Conservation (phyloP, 2,329 filamentous ascomycete genomes). For the Aureobasidium namibiae region DNA sequence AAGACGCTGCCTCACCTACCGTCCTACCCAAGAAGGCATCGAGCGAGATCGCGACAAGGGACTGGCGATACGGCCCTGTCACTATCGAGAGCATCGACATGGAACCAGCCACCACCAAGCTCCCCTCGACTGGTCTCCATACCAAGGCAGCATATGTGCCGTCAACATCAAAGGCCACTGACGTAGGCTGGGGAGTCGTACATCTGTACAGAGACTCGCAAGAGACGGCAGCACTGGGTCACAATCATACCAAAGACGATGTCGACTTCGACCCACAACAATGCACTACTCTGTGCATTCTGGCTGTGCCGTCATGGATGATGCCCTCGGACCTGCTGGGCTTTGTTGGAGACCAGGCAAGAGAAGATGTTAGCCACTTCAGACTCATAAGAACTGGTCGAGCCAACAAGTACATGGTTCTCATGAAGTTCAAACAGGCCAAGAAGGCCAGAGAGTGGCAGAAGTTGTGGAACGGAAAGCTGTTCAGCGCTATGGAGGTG, state of each 20-base stretch:
- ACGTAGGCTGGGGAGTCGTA: constrained; percentile 85
- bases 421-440: constrained; percentile 83
- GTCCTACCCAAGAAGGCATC: constrained; percentile 28
- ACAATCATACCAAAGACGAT: constrained; percentile 15
- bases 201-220: constrained; percentile 85
- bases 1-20: constrained; percentile 27
- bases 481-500: constrained; percentile 88
- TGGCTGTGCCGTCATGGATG: constrained; percentile 90
- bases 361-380: constrained; percentile 83
- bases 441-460: constrained; percentile 72
- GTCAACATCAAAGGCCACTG: constrained; percentile 61
- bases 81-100: constrained; percentile 76
- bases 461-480: constrained; percentile 80
- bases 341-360: constrained; percentile 81
- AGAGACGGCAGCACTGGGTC: constrained; percentile 55
- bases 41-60: constrained; percentile 46
- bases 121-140: constrained; percentile 56
- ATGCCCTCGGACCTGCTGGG: constrained; percentile 84
- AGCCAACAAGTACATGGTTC: constrained; percentile 86
- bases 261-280: constrained; percentile 45
- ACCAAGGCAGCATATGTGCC: constrained; percentile 76
- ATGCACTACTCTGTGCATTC: constrained; percentile 83
- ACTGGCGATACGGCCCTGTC: constrained; percentile 78
- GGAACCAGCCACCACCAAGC: constrained; percentile 35
- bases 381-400: constrained; percentile 84